Base-by-base conservation (phyloP, 2,329 filamentous ascomycete genomes). In the Furcasterigmium sp. region DNA sequence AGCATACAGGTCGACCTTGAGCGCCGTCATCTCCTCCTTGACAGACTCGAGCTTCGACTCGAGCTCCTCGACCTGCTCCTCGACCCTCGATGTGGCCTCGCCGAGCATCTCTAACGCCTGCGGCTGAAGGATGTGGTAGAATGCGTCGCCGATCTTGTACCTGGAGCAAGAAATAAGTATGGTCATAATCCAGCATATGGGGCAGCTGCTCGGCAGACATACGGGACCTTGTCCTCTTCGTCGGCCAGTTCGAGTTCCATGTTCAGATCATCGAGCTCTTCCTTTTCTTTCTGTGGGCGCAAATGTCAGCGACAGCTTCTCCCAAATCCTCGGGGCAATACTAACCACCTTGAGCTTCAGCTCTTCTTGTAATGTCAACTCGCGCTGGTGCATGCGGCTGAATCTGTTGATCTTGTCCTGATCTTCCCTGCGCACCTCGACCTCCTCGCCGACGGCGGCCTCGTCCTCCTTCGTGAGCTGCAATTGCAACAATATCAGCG, bases 321-420 rank as follows among this genome's bases (percentile, higher is more conserved):
- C 3, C 5, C 19, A 3, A 21, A 17, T 3, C 8, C 1, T 3
- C 1, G 8, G 4, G n/a, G 7, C 19, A 5, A n/a, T n/a, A 65
- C 80, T 48, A 63, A 91, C 91, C 63, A 82, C 82, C 63, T 95
- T 96, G 6, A 68, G 63, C 59, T 85, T 85, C 51, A 97, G 68
- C 55, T 93, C 82, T 38, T 94, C 90, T 60, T 94, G 84, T 4
- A 97, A 64, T 3, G 75, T 66, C 26, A 85, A 75, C 62, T 95
- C 87, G 41, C 87, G 85, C 62, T 94, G 89, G 64, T 98, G 93
- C 50, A 98, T 74, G 36, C 90, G 84, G 65, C 91, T 96, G 75
- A 98, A 98, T 52, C 83, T 85, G 70, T 98, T 98, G 80, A 98
- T 98, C 70, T 93, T 95, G 70, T 97, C 91, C 67, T 98, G 93